Base-by-base conservation (phyloP, 441 rosid species). In the Populus trichocarpa region DNA sequence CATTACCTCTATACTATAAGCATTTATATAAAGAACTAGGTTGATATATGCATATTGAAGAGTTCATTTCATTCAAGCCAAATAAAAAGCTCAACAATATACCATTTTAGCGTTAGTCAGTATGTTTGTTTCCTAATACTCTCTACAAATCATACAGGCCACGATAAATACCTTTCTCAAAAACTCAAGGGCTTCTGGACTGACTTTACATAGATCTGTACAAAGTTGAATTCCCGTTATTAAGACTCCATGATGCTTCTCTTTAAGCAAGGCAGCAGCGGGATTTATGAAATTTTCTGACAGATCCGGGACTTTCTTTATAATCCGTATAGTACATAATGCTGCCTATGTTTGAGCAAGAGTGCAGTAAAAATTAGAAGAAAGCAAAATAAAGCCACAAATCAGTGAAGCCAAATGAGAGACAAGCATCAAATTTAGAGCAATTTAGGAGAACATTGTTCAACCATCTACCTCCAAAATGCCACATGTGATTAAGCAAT, bases 181-280 rank as follows among this genome's bases (percentile, higher is more conserved):
- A 89, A 78, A 88, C 75, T 93, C 95, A 63, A 88, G 92, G 78
- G 99, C 98, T 81, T 94, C 99, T 42, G 90, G 84, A 84, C 91
- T 92, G 89, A 89, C 86, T 88, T 84, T 90, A 85, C 99, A 93
- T 79, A 97, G 85, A 83, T 97, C 98, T 77, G 89, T 87, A 85
- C 98, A 95, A 73, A 97, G 97, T 84, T 97, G 98, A 89, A 97
- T 82, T 83, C 98, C 98, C 71, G 99, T 93, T 81, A 94, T 90
- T 83, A 93, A 83, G 81, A 92, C 98, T 75, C 99, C 99, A 84
- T 97, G 99, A 87, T 97, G 99, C 78, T 97, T 97, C 90, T 94
- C 99, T 88, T 88, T 93, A 81, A 97, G 98, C 73, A 97, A 90
- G 12, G 94, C 79, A 67, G 97, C 89, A 76, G 95, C 92, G 80